Conservation (phyloP, 2,329 filamentous ascomycete species). For the Didymella lethalis region DNA sequence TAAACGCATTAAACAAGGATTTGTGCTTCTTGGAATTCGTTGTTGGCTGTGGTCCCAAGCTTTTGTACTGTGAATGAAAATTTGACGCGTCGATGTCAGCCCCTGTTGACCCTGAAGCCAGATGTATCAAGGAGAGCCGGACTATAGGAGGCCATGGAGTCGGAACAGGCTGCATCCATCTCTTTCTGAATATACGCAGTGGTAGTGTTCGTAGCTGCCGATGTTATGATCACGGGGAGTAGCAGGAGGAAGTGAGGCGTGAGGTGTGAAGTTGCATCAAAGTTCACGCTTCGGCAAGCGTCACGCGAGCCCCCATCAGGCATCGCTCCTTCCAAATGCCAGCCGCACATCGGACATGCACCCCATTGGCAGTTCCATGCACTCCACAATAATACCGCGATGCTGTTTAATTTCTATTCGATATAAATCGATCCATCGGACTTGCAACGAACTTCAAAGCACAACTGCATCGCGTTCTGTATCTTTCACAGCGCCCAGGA, state of each 20-base stretch:
- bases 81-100: not conserved
- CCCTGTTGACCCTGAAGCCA: not conserved
- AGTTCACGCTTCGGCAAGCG: conserved; percentile 13
- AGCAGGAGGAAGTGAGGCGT: conserved; percentile 1
- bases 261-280: conserved; percentile 15
- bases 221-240: not conserved
- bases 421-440: not conserved
- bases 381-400: conserved; percentile 16
- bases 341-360: conserved; percentile 9
- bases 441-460: not conserved
- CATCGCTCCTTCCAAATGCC: conserved; percentile 13
- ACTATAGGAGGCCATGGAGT: not conserved
- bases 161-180: too few species aligned
- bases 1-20: not conserved
- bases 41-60: not conserved
- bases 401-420: not conserved
- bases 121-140: not conserved
- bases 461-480: not conserved
- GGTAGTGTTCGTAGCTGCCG: not conserved
- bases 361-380: conserved; percentile 15
- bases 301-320: conserved; percentile 18
- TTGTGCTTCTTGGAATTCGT: not conserved
- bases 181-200: not conserved
- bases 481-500: not conserved
- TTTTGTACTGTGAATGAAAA: not conserved